A percentile compares a stretch with the other conserved stretches of the same genome.
These are phyloP conservation scores for Termitomyces sp. DNA, from an alignment of 768 basidiomycete species.

Conservation along the genomic window DNA sequence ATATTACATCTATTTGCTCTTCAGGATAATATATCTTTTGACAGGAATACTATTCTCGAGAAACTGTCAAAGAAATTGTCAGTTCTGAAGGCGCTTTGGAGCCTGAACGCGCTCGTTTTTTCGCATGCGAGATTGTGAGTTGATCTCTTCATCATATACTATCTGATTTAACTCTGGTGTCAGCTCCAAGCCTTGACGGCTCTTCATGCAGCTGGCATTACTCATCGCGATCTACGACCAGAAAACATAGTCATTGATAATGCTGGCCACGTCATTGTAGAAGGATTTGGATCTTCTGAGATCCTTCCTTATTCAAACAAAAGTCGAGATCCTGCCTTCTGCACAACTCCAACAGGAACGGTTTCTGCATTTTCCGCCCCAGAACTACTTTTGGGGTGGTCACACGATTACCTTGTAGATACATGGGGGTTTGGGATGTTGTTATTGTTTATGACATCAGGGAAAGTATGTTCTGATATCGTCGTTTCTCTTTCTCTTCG, in stretches of 20 bases:
- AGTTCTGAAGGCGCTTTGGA: conserved; percentile 29
- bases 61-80: conserved; percentile 28
- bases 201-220: conserved; percentile 43
- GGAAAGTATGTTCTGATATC: conserved; percentile 30
- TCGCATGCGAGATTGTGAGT: conserved; percentile 48
- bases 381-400: conserved; percentile 54
- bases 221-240: conserved; percentile 44
- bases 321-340: conserved; percentile 36
- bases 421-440: conserved; percentile 58
- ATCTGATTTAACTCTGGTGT: neutral
- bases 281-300: conserved; percentile 38
- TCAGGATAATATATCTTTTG: neutral
- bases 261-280: conserved; percentile 44
- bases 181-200: conserved; percentile 39
- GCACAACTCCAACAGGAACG: conserved; percentile 28
- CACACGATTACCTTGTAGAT: conserved; percentile 48
- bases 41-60: conserved; percentile 32
- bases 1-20: conserved; percentile 3
- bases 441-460: conserved; percentile 47
- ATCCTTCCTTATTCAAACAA: conserved; percentile 29
- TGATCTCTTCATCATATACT: neutral
- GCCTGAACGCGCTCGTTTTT: conserved; percentile 34
- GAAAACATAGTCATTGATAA: conserved; percentile 39
- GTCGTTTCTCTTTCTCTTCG: neutral
- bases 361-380: conserved; percentile 42